These are phyloP conservation scores for Leucogyrophana mollusca DNA, from an alignment of 768 basidiomycete species.

Conservation along the genomic window DNA sequence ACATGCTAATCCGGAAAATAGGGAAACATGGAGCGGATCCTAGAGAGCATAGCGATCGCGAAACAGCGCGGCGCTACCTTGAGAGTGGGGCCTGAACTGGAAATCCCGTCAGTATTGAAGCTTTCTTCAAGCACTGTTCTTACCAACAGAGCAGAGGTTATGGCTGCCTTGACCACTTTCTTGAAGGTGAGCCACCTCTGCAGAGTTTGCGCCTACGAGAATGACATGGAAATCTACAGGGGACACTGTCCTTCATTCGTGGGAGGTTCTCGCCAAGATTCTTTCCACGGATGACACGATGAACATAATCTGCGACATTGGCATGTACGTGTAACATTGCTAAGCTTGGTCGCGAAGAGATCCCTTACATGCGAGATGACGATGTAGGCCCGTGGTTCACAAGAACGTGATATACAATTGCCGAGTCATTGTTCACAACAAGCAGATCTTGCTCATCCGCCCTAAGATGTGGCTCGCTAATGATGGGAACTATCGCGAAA, in stretches of 20 bases:
- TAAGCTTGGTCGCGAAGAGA: too few species aligned
- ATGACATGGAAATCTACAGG: constrained; percentile 45
- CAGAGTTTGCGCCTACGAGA: too few species aligned
- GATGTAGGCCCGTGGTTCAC: constrained; percentile 91
- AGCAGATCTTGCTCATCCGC: constrained; percentile 88
- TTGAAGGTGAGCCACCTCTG: constrained; percentile 67
- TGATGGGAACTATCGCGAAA: constrained; percentile 93
- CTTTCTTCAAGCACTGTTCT: constrained; percentile 5
- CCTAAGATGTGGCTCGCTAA: constrained; percentile 99
- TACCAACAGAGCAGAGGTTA: constrained; percentile 64
- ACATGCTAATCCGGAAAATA: constrained; percentile 27
- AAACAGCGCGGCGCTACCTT: constrained; percentile 87
- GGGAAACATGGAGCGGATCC: constrained; percentile 93
- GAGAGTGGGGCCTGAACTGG: constrained; percentile 94
- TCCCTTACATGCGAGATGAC: not conserved
- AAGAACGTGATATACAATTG: constrained; percentile 99
- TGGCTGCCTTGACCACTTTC: constrained; percentile 96
- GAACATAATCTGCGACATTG: constrained; percentile 94
- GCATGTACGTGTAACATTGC: constrained; percentile 64
- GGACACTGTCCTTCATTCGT: constrained; percentile 94
- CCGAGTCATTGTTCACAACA: constrained; percentile 83
- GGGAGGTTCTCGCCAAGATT: constrained; percentile 96
- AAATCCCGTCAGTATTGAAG: constrained; percentile 72
- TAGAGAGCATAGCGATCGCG: constrained; percentile 84
- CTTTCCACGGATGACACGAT: constrained; percentile 72